phyloP scores from a whole-genome alignment of 1,139 yeast genomes.

The Starmera stellimalicola region DNA sequence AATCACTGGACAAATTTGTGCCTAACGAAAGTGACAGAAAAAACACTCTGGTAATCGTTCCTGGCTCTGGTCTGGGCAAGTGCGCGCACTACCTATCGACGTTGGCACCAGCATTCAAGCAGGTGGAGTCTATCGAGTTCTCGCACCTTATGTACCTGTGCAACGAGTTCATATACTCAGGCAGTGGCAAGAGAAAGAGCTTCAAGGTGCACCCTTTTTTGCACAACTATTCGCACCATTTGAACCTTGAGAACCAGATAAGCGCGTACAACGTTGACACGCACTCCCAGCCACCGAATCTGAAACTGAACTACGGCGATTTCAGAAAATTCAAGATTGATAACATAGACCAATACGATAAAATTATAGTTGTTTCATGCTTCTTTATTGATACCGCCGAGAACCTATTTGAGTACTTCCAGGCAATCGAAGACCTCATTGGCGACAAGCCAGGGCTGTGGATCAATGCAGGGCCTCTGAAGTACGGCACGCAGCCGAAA shows the following conservation, averaged over 20 bases:
- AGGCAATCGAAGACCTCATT: constrained; percentile 45
- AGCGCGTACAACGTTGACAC: constrained; percentile 34
- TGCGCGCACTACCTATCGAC: constrained; percentile 53
- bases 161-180: constrained; percentile 43
- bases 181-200: constrained; percentile 3
- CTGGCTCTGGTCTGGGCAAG: constrained; percentile 77
- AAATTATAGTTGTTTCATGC: constrained; percentile 55
- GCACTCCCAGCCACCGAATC: constrained; percentile 32
- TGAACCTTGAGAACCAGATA: constrained; percentile 40
- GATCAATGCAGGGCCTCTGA: constrained; percentile 83
- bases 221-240: constrained; percentile 67
- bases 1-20: constrained; percentile 24
- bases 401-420: constrained; percentile 63
- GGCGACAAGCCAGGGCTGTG: constrained; percentile 42
- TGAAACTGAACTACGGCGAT: constrained; percentile 51
- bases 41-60: constrained; percentile 47
- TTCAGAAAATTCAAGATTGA: constrained; percentile 41
- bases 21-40: constrained; percentile 18
- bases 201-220: constrained; percentile 48
- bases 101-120: constrained; percentile 23
- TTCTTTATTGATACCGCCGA: constrained; percentile 87
- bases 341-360: constrained; percentile 25
- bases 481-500: constrained; percentile 80
- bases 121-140: constrained; percentile 63
- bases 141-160: constrained; percentile 63